Evolutionary conservation across 352 stramenopile species (phyloP), one percentile per base, ranked within the genome.

Genomic region (Phytophthora agathidicida): DNA sequence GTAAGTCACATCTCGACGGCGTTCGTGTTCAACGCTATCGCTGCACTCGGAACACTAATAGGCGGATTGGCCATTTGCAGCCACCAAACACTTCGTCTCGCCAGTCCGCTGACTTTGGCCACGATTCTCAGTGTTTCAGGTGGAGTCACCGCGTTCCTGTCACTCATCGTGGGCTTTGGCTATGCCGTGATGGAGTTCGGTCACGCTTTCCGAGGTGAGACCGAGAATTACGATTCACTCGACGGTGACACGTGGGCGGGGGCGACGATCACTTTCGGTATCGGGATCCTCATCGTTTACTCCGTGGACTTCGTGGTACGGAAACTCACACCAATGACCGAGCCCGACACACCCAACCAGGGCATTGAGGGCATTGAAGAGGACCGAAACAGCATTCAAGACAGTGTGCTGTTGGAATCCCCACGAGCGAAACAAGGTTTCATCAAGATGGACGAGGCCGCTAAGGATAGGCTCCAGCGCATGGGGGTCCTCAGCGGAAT

Each of bases 401-500:
- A 75, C 35, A 70, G 24, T 28, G 60, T 67, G 4, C 45, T 71
- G 30, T 50, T 71, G 10, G 66, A 68, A 22, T 75, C 60, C 2
- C 50, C 66, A 24, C 60, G 52, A 32, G 41, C n/a, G n/a, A n/a
- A 58, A 7, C 30, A 63, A 28, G 59, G 60, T 2, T 71, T 75
- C 24, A n/a, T 61, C 41, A 45, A 75, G 44, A 67, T 84, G 39
- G 63, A 72, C 36, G 73, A 89, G 19, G 44, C 65, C 0, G 64
- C 70, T 11, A 75, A 82, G 36, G 45, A 77, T 8, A 65, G 68
- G 47, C 71, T 98, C 20, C 73, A 94, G 13, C 73, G 78, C 23
- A 96, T 97, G 80, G 92, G 95, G 19, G 45, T 98, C 6, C 85
- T 96, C 32, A 98, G 91, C 2, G 97, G 89, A 8, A 48, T 98